Base-by-base conservation (phyloP, 192 early-diverging fungal species). In the Coemansia furcata region DNA sequence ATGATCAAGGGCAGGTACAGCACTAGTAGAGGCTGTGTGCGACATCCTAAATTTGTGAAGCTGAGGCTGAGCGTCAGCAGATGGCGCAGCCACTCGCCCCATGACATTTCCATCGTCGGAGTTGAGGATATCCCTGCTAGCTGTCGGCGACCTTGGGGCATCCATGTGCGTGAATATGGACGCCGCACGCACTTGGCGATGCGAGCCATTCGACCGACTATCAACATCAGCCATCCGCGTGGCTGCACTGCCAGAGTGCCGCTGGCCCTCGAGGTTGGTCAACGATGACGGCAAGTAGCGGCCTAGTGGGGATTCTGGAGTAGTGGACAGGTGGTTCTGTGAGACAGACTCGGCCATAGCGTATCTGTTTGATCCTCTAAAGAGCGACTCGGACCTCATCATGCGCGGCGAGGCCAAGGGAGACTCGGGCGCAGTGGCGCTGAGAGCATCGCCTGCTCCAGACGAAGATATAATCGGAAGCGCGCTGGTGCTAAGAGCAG, bases 261-360 rank as follows among this genome's bases (percentile, higher is more conserved):
- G 72, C 55, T 60, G 47, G 2, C 35, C 33, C 6, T 81, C 78
- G 5, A 76, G 44, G 40, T 69, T 68, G 8, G 70, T 70, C 19
- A 81, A 74, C 19, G 74, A 73, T 4, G 78, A 67, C n/a, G 67
- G 32, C 2, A 76, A 33, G 21, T 76, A 60, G 30, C 70, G 70
- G 7, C 39, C 50, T 5, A 67, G 69, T 5, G 78, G 78, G 1
- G 78, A 81, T 21, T 62, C 71, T 12, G 78, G 78, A 23, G 67
- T 71, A 4, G 67, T 44, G 4, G 67, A 37, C 23, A 67, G 23
- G 6, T 49, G 62, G 11, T 47, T 40, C 15, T 38, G 66, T 21
- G 67, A 32, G 26, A 38, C 58, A 3, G 60, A 49, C 15, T 74
- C 77, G 30, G 68, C 60, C 19, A 65, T 50, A 6, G 74, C 60